These are phyloP conservation scores for Gaeumannomyces sp. DNA, from an alignment of 2,329 filamentous ascomycete species.

Conservation along the genomic window DNA sequence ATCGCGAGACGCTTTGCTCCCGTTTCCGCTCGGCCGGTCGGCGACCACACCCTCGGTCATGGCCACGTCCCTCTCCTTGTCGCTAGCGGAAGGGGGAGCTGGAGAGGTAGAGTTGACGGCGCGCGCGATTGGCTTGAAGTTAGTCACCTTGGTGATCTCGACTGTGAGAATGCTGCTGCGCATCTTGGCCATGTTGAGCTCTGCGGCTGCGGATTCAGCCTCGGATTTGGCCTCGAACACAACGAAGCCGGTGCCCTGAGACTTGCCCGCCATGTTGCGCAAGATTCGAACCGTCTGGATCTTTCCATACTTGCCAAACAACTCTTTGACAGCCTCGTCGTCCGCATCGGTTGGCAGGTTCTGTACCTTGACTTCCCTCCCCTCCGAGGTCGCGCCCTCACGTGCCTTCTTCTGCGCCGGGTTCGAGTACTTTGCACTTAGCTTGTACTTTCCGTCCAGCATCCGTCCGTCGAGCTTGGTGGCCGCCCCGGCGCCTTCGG, in stretches of 20 bases:
- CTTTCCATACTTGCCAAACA: conserved; percentile 70
- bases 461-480: conserved; percentile 65
- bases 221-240: conserved; percentile 67
- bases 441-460: conserved; percentile 60
- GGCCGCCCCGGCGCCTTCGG: conserved; percentile 63
- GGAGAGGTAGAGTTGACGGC: conserved; percentile 25
- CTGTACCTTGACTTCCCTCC: conserved; percentile 75
- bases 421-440: conserved; percentile 79
- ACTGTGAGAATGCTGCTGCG: conserved; percentile 63
- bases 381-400: conserved; percentile 75
- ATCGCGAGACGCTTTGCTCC: conserved; percentile 12
- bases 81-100: conserved; percentile 25
- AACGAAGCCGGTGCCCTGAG: conserved; percentile 75
- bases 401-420: conserved; percentile 72
- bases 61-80: conserved; percentile 31
- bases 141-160: conserved; percentile 49
- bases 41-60: conserved; percentile 26
- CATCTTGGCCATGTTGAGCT: conserved; percentile 66
- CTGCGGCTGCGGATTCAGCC: conserved; percentile 57
- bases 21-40: conserved; percentile 13
- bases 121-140: conserved; percentile 49
- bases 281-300: conserved; percentile 69
- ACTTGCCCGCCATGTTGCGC: conserved; percentile 58
- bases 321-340: conserved; percentile 62
- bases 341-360: conserved; percentile 57